Conservation (phyloP, 2,329 filamentous ascomycete species). For the Penicillium sp. region DNA sequence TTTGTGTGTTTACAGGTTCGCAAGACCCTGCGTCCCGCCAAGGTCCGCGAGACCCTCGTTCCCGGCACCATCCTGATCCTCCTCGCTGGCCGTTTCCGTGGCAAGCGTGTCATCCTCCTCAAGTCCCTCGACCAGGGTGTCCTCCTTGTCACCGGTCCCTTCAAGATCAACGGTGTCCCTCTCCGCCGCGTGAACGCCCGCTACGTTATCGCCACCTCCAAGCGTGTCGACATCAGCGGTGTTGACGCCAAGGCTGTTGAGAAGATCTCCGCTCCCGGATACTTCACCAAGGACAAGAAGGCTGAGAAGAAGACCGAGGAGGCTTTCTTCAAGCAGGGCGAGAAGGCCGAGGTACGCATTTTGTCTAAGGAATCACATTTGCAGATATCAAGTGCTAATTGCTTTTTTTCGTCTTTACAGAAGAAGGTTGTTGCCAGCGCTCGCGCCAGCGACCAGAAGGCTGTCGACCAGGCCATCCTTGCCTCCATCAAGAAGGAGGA, state of each 20-base stretch:
- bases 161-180: slow-evolving; percentile 99
- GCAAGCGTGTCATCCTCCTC: slow-evolving; percentile 99
- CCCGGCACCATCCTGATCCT: slow-evolving; percentile 97
- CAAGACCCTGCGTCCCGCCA: slow-evolving; percentile 86
- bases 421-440: slow-evolving; percentile 95
- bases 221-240: slow-evolving; percentile 62
- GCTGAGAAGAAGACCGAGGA: slow-evolving; percentile 95
- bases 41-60: slow-evolving; percentile 83
- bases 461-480: slow-evolving; percentile 93
- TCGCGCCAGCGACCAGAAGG: slow-evolving; percentile 96
- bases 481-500: slow-evolving; percentile 98
- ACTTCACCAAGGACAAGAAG: slow-evolving; percentile 95
- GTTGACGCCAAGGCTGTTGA: slow-evolving; percentile 69
- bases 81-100: slow-evolving; percentile 98
- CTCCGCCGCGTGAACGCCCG: slow-evolving; percentile 67
- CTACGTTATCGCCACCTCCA: slow-evolving; percentile 52
- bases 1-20: slow-evolving; percentile 64
- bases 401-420: slow-evolving; percentile 50
- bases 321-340: slow-evolving; percentile 98
- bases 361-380: not conserved
- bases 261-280: slow-evolving; percentile 85
- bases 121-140: slow-evolving; percentile 97
- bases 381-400: slow-evolving; percentile 9
- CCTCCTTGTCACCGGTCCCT: slow-evolving; percentile 97
- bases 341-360: slow-evolving; percentile 85